Evolutionary conservation across 805 yeast species (phyloP), one percentile per base, ranked within the genome.

Genomic region (Metschnikowia baotianmanensis): DNA sequence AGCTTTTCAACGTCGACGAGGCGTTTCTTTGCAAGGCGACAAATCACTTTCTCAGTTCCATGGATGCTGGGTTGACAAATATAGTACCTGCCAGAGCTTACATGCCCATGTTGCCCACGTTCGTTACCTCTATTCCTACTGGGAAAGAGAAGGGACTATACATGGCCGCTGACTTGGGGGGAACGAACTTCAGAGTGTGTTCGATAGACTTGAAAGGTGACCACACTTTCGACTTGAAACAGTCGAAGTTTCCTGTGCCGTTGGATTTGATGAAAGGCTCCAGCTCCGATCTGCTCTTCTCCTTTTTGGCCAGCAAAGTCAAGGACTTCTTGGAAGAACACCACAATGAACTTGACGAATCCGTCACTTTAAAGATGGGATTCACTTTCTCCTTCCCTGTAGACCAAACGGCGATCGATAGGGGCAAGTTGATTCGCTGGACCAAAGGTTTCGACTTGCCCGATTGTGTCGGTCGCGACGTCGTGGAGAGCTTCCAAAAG

Each of bases 371-470:
- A 61, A 85, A 83, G 56, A 62, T 91, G 67, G 98, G 98, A 1
- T 89, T 93, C 70, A 91, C 98, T 1, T 91, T 91, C 59, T 82
- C 93, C 10, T 91, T 90, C 74, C 99, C 99, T 2, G 88, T 89
- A 22, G 76, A 83, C 47, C 99, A 91, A 67, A 79, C 85, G 18
- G 83, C 89, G 3, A 68, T 93, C 51, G 77, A 80, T 58, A 69
- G 80, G 6, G 98, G 99, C 47, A 78, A 77, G 8, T 74, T 93
- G 48, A 76, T 91, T 36, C 82, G 98, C 63, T 91, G 99, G 99
- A 89, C 98, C 15, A 91, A 91, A 65, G 98, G 98, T 25, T 91
- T 86, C 64, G 80, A 86, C 55, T 83, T 93, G 52, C 76, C 77
- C 21, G 98, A 91, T 53, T 82, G 86, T 29, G 85, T 91, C 25